phyloP scores from a whole-genome alignment of 2,329 filamentous ascomycete genomes.

The Rhexocercosporidium sp. region DNA sequence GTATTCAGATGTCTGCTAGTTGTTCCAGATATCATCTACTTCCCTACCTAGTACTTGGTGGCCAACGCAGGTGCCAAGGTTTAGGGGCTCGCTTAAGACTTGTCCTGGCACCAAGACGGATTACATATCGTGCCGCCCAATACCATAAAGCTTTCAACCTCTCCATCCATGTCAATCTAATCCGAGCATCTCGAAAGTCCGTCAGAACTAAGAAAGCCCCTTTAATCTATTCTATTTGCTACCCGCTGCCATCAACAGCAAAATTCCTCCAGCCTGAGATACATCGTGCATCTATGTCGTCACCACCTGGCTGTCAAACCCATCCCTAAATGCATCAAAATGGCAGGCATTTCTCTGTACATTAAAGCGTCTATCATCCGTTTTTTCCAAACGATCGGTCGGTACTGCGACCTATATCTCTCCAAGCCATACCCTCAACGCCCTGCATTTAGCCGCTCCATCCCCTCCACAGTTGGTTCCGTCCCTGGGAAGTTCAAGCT shows the following conservation, averaged over 20 bases:
- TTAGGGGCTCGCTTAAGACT: neutral
- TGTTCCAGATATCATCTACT: no score
- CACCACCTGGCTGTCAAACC: neutral
- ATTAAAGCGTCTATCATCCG: conserved; percentile 24
- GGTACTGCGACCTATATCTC: conserved; percentile 30
- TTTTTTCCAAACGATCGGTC: conserved; percentile 27
- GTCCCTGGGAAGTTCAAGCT: conserved; percentile 26
- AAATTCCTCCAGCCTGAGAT: no score
- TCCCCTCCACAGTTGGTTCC: conserved; percentile 23
- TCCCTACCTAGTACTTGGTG: no score
- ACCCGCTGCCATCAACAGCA: no score
- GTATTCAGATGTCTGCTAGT: no score
- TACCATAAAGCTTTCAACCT: neutral
- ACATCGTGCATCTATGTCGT: conserved; percentile 6
- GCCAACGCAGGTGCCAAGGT: neutral
- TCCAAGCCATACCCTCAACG: conserved; percentile 26
- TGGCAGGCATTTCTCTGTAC: conserved; percentile 26
- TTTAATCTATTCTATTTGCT: no score
- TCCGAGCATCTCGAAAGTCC: neutral
- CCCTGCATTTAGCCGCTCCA: conserved; percentile 21
- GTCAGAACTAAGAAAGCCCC: neutral
- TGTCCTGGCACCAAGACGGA: neutral
- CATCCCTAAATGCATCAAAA: neutral
- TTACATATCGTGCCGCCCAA: neutral
- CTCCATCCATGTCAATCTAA: neutral